These are phyloP conservation scores for Metahyphopichia silvanorum DNA, from an alignment of 805 yeast genomes.

Conservation along the genomic window DNA sequence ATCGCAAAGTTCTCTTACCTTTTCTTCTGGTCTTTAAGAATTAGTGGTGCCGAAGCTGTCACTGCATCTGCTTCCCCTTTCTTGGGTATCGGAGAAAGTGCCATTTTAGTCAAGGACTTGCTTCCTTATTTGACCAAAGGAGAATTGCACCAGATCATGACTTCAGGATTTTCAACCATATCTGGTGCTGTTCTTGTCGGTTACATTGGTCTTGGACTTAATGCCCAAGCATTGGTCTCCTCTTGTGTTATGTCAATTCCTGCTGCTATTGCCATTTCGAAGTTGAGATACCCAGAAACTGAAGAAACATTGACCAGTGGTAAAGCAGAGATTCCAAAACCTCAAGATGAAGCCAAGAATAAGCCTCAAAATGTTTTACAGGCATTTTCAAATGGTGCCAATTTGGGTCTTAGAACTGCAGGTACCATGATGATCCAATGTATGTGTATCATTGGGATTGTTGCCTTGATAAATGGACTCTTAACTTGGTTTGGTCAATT, in stretches of 20 bases:
- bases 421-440: conserved; percentile 55
- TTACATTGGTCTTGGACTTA: conserved; percentile 60
- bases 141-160: conserved; percentile 60
- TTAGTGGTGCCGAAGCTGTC: conserved; percentile 63
- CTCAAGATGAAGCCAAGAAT: conserved; percentile 24
- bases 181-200: conserved; percentile 63
- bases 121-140: conserved; percentile 57
- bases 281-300: conserved; percentile 57
- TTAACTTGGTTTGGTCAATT: conserved; percentile 60
- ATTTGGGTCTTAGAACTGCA: conserved; percentile 55
- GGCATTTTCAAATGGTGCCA: conserved; percentile 57
- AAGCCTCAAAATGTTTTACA: conserved; percentile 50
- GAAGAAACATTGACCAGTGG: conserved; percentile 53
- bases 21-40: conserved; percentile 57
- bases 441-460: conserved; percentile 59
- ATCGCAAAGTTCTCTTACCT: conserved; percentile 54
- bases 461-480: conserved; percentile 52
- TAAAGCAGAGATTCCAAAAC: conserved; percentile 44
- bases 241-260: conserved; percentile 71
- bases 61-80: conserved; percentile 68
- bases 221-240: conserved; percentile 60
- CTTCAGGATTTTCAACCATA: conserved; percentile 62
- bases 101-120: conserved; percentile 57
- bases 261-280: conserved; percentile 58
- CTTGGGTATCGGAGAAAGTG: conserved; percentile 64